A percentile compares a stretch with the other conserved stretches of the same genome.
Evolutionary conservation across 176 grass and related monocot species (phyloP).

Genomic region (Poa annua): DNA sequence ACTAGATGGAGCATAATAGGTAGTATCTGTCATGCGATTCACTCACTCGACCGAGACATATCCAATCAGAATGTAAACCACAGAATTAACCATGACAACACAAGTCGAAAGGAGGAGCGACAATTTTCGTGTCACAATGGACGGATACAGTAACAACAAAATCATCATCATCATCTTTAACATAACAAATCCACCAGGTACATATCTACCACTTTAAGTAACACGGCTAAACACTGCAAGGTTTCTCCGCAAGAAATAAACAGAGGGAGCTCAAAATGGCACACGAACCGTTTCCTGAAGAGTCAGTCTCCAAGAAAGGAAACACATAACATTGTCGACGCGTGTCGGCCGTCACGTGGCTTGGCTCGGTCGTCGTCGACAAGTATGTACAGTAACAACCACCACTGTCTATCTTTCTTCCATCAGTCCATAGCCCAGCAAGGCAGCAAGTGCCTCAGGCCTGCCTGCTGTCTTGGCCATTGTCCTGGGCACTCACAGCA

Average conservation of each 20-base stretch:
- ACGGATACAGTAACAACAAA: neutral
- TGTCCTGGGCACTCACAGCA: neutral
- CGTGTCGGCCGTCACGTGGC: neutral
- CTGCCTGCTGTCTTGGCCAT: neutral
- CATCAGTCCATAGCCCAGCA: neutral
- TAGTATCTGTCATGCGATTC: neutral
- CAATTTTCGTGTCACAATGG: neutral
- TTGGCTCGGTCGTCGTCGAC: neutral
- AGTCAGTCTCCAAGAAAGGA: conserved; percentile 11
- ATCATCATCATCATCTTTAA: conserved; percentile 1
- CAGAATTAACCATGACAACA: neutral
- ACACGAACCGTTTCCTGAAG: neutral
- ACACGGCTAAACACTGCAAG: conserved; percentile 1
- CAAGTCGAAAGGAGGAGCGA: neutral
- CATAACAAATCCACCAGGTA: neutral
- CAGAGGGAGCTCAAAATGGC: neutral
- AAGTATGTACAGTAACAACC: conserved; percentile 50
- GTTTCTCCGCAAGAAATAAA: neutral
- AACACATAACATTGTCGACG: conserved; percentile 27
- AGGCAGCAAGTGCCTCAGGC: neutral
- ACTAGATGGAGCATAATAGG: neutral
- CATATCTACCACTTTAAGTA: conserved; percentile 2
- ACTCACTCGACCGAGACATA: neutral
- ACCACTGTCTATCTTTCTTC: conserved; percentile 7
- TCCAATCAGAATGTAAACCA: neutral